These are phyloP conservation scores for Stagonosporopsis rhizophila DNA, from an alignment of 2,329 filamentous ascomycete species.

Conservation along the genomic window DNA sequence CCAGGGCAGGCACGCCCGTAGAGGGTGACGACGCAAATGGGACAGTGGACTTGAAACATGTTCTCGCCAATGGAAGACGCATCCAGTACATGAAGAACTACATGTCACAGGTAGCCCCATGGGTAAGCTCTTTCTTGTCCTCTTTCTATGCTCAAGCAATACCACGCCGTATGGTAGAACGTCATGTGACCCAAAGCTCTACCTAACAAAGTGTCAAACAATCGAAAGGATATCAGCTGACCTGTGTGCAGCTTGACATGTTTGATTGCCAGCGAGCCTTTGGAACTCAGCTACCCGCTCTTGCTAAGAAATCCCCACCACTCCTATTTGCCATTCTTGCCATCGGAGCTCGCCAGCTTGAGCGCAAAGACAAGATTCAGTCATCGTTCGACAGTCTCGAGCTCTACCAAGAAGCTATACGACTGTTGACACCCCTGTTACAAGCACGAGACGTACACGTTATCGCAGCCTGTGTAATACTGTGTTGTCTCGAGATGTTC, in stretches of 20 bases:
- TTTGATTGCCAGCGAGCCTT: slow-evolving; percentile 61
- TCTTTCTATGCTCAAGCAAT: background rate
- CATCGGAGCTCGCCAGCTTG: slow-evolving; percentile 60
- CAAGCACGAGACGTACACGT: slow-evolving; percentile 58
- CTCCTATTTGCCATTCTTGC: slow-evolving; percentile 60
- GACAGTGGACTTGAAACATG: slow-evolving; percentile 27
- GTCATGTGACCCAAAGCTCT: background rate
- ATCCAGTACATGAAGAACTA: slow-evolving; percentile 43
- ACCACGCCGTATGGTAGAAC: too few species aligned
- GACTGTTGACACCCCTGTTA: slow-evolving; percentile 57
- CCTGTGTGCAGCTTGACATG: slow-evolving; percentile 55
- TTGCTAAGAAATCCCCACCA: slow-evolving; percentile 55
- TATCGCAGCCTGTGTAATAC: slow-evolving; percentile 61
- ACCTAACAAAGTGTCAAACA: background rate
- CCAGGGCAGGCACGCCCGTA: slow-evolving; percentile 31
- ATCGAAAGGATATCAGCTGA: background rate
- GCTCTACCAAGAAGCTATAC: slow-evolving; percentile 61
- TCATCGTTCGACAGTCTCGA: slow-evolving; percentile 55
- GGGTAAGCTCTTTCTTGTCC: slow-evolving; percentile 23
- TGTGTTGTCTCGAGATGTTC: slow-evolving; percentile 63
- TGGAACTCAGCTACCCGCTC: slow-evolving; percentile 56
- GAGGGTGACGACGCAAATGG: slow-evolving; percentile 16
- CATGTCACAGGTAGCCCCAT: slow-evolving; percentile 38
- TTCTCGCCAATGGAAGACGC: slow-evolving; percentile 30
- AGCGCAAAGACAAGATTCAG: slow-evolving; percentile 53